Conservation (phyloP, 768 basidiomycete species). For the Trichaptum fuscoviolaceum region DNA sequence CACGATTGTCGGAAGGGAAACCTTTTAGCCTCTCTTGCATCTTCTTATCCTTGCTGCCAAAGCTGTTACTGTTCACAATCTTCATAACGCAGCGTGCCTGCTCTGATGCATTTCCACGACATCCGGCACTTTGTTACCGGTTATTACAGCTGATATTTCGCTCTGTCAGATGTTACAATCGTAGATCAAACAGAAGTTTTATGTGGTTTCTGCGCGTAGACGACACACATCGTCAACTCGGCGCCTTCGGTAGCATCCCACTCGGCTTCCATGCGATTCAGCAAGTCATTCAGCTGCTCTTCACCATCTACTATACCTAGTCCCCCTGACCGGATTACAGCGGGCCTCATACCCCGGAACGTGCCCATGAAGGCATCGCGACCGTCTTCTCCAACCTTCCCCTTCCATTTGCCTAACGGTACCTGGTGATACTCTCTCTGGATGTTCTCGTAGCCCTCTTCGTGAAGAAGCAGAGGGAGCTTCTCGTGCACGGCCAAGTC, state of each 20-base stretch:
- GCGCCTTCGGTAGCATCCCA: slow-evolving; percentile 13
- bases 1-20: background rate
- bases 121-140: background rate
- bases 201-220: background rate
- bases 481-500: background rate
- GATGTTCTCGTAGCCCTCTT: background rate
- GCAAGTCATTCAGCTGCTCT: slow-evolving; percentile 17
- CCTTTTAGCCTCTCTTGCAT: background rate
- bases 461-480: background rate
- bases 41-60: background rate
- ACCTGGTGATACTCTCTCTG: background rate
- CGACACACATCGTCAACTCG: background rate
- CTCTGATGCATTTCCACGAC: background rate
- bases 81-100: background rate
- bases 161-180: background rate
- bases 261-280: slow-evolving; percentile 19
- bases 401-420: background rate
- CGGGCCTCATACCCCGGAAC: slow-evolving; percentile 20
- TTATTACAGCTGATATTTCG: background rate
- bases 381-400: too few relatives aligned
- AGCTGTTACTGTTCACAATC: background rate
- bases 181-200: background rate
- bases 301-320: slow-evolving; percentile 14
- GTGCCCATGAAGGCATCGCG: slow-evolving; percentile 6
- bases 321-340: slow-evolving; percentile 16